A percentile compares a stretch with the other conserved stretches of the same genome.
These are phyloP conservation scores for Arctium lappa DNA, from an alignment of 129 eudicot genomes.

Conservation along the genomic window DNA sequence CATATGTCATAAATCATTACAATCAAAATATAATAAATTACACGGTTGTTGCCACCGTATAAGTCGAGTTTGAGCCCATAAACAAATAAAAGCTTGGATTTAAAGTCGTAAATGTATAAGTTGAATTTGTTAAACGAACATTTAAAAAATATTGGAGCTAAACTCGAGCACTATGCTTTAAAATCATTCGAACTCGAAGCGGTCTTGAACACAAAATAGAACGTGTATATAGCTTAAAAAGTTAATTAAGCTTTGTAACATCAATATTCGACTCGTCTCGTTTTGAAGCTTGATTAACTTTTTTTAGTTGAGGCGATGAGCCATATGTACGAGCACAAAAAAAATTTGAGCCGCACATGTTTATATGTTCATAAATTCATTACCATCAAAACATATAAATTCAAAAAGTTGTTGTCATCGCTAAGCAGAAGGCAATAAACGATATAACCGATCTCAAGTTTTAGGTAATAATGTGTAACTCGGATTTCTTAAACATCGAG, in stretches of 20 bases:
- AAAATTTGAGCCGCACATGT: not conserved
- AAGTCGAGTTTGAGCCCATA: not conserved
- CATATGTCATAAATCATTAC: not conserved
- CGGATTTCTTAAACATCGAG: not conserved
- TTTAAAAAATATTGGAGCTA: not conserved
- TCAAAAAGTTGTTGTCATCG: not conserved
- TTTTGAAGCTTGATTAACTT: not conserved
- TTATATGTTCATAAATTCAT: not conserved
- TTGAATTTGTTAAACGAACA: not conserved
- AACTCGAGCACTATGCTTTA: not conserved
- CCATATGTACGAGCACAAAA: not conserved
- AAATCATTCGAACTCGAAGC: not conserved
- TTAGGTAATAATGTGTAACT: not conserved
- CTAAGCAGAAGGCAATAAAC: not conserved
- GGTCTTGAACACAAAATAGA: not conserved
- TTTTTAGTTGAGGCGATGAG: not conserved
- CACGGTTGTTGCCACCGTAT: not conserved
- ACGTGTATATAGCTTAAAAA: not conserved
- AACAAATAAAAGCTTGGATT: not conserved
- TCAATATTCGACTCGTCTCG: not conserved
- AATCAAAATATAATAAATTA: not conserved
- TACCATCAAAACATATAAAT: not conserved
- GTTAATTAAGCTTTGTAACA: not conserved
- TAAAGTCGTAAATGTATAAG: not conserved
- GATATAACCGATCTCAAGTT: not conserved